A percentile compares a stretch with the other conserved stretches of the same genome.
Evolutionary conservation across 345 rosid genomes (phyloP).

Genomic region (Dipteronia sinensis): DNA sequence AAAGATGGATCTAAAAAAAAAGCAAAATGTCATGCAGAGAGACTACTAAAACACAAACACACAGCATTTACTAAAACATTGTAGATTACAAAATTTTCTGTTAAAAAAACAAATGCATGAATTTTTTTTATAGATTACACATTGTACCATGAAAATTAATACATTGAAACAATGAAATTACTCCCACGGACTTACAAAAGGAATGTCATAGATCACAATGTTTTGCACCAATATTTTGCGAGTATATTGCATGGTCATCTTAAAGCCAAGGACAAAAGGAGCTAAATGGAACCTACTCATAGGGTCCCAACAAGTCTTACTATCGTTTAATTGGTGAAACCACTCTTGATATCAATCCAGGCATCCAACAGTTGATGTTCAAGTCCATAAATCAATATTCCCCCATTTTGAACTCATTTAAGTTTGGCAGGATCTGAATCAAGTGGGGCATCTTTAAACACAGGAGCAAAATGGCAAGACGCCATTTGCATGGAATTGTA

Average conservation of each 20-base stretch:
- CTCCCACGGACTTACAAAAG: not conserved
- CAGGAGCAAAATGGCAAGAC: not conserved
- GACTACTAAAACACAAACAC: not conserved
- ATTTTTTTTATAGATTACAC: not conserved
- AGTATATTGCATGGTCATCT: not conserved
- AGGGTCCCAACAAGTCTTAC: not conserved
- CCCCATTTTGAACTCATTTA: not conserved
- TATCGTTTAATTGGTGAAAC: not conserved
- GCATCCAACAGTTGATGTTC: not conserved
- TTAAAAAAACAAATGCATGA: too few relatives aligned
- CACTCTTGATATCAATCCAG: not conserved
- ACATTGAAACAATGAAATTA: not conserved
- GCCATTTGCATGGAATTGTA: not conserved
- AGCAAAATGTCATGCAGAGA: not conserved
- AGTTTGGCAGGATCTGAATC: not conserved
- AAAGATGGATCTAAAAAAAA: not conserved
- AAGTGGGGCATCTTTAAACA: not conserved
- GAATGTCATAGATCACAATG: not conserved
- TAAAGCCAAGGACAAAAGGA: not conserved
- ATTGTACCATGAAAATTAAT: not conserved
- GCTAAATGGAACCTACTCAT: not conserved
- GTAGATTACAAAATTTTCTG: not conserved
- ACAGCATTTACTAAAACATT: not conserved
- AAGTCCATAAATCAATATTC: not conserved
- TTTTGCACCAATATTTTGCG: not conserved